A percentile compares a stretch with the other conserved stretches of the same genome.
Evolutionary conservation across 2,329 filamentous ascomycete species (phyloP).

Genomic region (Colletotrichum filicis): DNA sequence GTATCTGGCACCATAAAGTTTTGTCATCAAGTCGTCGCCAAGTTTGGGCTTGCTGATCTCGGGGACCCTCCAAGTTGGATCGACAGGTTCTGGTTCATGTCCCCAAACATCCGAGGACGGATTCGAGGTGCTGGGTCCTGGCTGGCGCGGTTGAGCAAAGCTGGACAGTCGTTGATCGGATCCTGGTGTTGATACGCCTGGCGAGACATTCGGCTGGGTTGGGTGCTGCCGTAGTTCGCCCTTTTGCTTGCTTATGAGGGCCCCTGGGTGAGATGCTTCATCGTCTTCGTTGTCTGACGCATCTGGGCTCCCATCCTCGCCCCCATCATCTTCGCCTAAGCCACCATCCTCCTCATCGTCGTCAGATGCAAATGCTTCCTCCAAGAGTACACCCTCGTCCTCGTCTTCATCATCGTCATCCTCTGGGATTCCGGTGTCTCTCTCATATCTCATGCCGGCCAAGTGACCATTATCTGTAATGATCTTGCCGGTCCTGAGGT

Average conservation of each 20-base stretch:
- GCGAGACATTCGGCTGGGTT: slow-evolving; percentile 7
- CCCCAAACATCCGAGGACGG: slow-evolving; percentile 26
- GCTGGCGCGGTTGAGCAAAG: slow-evolving; percentile 36
- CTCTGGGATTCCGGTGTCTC: slow-evolving; percentile 50
- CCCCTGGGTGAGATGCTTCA: slow-evolving; percentile 28
- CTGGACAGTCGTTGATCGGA: slow-evolving; percentile 35
- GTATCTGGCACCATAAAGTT: slow-evolving; percentile 18
- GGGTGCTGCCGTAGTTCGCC: not conserved
- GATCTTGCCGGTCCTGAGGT: slow-evolving; percentile 82
- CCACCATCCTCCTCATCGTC: slow-evolving; percentile 39
- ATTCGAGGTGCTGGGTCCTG: slow-evolving; percentile 35
- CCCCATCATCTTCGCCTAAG: slow-evolving; percentile 32
- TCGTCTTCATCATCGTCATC: slow-evolving; percentile 46
- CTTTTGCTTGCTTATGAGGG: slow-evolving; percentile 35
- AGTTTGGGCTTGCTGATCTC: slow-evolving; percentile 43
- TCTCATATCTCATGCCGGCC: slow-evolving; percentile 67
- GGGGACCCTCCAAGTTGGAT: slow-evolving; percentile 52
- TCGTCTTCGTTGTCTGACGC: slow-evolving; percentile 42
- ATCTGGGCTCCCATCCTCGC: not conserved
- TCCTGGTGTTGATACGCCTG: not conserved
- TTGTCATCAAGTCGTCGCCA: slow-evolving; percentile 30
- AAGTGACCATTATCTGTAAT: slow-evolving; percentile 94
- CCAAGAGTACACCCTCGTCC: slow-evolving; percentile 47
- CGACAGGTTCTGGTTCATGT: slow-evolving; percentile 38
- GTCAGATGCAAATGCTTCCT: slow-evolving; percentile 41